Evolutionary conservation across 805 yeast species (phyloP).

Genomic region (Barnettozyma pratensis): DNA sequence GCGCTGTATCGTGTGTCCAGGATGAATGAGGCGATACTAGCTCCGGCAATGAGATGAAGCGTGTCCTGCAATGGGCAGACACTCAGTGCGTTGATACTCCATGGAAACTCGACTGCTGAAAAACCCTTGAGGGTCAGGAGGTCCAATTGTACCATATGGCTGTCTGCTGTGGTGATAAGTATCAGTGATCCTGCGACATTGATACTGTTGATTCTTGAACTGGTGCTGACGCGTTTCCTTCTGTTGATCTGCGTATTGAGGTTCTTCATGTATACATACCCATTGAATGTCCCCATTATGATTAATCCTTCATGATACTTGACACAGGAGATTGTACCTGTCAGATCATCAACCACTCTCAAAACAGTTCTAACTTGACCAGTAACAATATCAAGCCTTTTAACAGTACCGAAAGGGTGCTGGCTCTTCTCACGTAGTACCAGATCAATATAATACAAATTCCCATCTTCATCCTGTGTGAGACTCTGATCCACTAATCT

Average conservation of each 20-base stretch:
- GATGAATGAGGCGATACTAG: slow-evolving; percentile 37
- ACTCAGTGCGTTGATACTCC: slow-evolving; percentile 48
- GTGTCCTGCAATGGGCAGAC: slow-evolving; percentile 34
- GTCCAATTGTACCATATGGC: slow-evolving; percentile 37
- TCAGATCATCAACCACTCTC: slow-evolving; percentile 39
- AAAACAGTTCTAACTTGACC: slow-evolving; percentile 24
- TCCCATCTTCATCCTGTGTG: slow-evolving; percentile 1
- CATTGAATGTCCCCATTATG: background rate
- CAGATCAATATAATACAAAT: slow-evolving; percentile 8
- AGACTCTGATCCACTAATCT: slow-evolving; percentile 47
- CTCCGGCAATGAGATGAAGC: slow-evolving; percentile 47
- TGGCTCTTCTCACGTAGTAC: background rate
- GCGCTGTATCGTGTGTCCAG: slow-evolving; percentile 36
- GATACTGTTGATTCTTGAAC: slow-evolving; percentile 44
- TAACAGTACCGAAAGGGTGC: slow-evolving; percentile 13
- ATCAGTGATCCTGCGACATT: slow-evolving; percentile 31
- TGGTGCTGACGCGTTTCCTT: slow-evolving; percentile 36
- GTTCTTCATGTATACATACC: background rate
- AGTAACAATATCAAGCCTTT: slow-evolving; percentile 21
- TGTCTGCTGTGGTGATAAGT: slow-evolving; percentile 48
- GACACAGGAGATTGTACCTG: background rate
- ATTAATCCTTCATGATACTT: background rate
- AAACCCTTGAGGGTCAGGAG: slow-evolving; percentile 19
- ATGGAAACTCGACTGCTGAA: slow-evolving; percentile 28
- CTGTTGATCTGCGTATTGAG: slow-evolving; percentile 10